Evolutionary conservation across 495 filamentous ascomycete species (phyloP), one percentile per base, ranked within the genome.

Genomic region (Xylaria intraflava): DNA sequence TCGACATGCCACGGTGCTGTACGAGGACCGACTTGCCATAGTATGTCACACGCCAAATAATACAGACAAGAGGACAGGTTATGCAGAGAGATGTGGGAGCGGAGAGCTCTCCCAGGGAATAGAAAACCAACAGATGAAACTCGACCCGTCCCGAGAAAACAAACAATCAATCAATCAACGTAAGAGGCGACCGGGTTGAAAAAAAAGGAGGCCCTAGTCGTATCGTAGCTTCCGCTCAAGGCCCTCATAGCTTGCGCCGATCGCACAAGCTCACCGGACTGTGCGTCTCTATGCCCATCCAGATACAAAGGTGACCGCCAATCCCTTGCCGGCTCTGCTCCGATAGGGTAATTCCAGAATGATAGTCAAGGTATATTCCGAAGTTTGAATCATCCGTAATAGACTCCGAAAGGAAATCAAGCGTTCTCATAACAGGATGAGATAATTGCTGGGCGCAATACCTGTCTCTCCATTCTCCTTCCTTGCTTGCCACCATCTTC

Each of bases 401-500:
- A 56, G 52, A 49, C 40, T 42, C 46, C 46, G 24, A 51, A 49
- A 49, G 33, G 31, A 38, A 48, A 23, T 38, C 39, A 49, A 53
- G 23, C 41, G 27, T 12, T 41, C 61, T 83, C 79, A 98, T 83
- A 98, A 82, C 64, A 98, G 75, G 69, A 97, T 96, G 66, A 98
- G 78, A 67, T 98, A 98, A 74, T 98, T 98, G 57, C 89, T 95
- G 17, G 93, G 93, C 48, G 93, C 93, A 69, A 97, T 96, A 60
- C 93, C 93, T 46, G 93, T 96, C 61, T 96, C 90, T 65, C 93
- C 93, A 57, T 71, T 96, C 66, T 89, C 81, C 74, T 97, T 96
- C 74, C 89, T 83, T 57, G 93, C 93, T 73, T 98, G 93, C 93
- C 93, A 98, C 93, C 93, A 98, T 71, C 93, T 73, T 26, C 93